Evolutionary conservation across 192 early-diverging fungal genomes (phyloP), one percentile per base, ranked within the genome.

Genomic region (Jimgerdemannia lactiflua): DNA sequence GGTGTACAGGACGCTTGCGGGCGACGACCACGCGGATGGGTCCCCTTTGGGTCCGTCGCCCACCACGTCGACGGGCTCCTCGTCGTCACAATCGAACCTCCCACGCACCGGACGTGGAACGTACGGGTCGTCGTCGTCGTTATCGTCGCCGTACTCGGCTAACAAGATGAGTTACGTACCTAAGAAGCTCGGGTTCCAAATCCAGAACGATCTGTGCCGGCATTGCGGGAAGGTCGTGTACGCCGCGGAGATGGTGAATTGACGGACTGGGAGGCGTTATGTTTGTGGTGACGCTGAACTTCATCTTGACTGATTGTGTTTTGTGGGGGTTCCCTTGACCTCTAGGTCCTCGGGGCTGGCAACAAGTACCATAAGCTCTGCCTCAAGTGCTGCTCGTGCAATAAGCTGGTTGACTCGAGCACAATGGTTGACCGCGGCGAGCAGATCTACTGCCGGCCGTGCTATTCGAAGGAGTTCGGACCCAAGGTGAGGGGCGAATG

Each of bases 301-400:
- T 29, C 29, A 29, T 29, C 29, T 29, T 29, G 29, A 29, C 29
- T 66, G 17, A 49, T 54, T 42, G 40, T 14, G 42, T 20, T 39
- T 49, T 43, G 19, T 40, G 39, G 64, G 10, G 29, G 54, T 49
- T 70, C 68, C n/a, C 41, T 74, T 71, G 18, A 59, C 43, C 6
- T 29, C 64, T 19, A 84, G 82, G 79, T 75, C 17, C 70, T 84
- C 44, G 85, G 82, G 9, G 89, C 87, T n/a, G 86, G 86, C 4
- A 81, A 82, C 54, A 90, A 90, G 67, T 90, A 88, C 70, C 89
- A 90, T 70, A 90, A 88, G 64, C 43, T 86, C 11, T 90, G 89
- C 71, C 70, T 90, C 44, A 80, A 81, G 40, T 90, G 89, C 70
- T 77, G 78, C 9, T 77, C 80, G 20, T 90, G 89, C 59, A 83